These are phyloP conservation scores for Aspergillus ustus DNA, from an alignment of 2,329 filamentous ascomycete genomes.

Conservation along the genomic window DNA sequence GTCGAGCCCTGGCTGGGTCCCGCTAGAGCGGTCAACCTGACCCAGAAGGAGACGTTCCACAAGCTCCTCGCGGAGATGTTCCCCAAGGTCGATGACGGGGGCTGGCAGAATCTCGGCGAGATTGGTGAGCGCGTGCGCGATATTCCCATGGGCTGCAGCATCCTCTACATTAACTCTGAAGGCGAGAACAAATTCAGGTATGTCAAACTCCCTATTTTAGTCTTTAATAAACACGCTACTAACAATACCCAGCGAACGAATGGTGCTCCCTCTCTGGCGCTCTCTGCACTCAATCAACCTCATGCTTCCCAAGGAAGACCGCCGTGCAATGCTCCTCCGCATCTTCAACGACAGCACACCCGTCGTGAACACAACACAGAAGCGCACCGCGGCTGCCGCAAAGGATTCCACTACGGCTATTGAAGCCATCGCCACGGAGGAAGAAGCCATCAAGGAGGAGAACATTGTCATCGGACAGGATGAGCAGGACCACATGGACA, in stretches of 20 bases:
- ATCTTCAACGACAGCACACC: conserved; percentile 89
- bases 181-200: conserved; percentile 61
- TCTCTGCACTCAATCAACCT: conserved; percentile 90
- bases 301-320: conserved; percentile 97
- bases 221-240: conserved; percentile 18
- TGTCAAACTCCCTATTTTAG: conserved; percentile 18
- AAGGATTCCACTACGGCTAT: conserved; percentile 24
- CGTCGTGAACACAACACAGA: conserved; percentile 66
- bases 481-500: conserved; percentile 47
- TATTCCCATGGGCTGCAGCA: conserved; percentile 88
- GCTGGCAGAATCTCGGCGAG: conserved; percentile 78
- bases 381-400: conserved; percentile 25
- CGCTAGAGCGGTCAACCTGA: conserved; percentile 73
- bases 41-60: conserved; percentile 77
- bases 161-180: conserved; percentile 80
- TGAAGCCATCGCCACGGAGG: conserved; percentile 36
- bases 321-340: conserved; percentile 86
- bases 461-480: conserved; percentile 45
- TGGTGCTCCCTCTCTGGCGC: conserved; percentile 93
- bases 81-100: conserved; percentile 77
- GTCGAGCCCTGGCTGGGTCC: conserved; percentile 88
- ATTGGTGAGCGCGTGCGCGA: conserved; percentile 82
- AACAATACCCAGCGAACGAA: conserved; percentile 63
- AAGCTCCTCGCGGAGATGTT: conserved; percentile 95
- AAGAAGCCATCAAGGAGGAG: conserved; percentile 43